Evolutionary conservation across 306 rosid species (phyloP), one percentile per base, ranked within the genome.

Genomic region (Vigna trinervia): DNA sequence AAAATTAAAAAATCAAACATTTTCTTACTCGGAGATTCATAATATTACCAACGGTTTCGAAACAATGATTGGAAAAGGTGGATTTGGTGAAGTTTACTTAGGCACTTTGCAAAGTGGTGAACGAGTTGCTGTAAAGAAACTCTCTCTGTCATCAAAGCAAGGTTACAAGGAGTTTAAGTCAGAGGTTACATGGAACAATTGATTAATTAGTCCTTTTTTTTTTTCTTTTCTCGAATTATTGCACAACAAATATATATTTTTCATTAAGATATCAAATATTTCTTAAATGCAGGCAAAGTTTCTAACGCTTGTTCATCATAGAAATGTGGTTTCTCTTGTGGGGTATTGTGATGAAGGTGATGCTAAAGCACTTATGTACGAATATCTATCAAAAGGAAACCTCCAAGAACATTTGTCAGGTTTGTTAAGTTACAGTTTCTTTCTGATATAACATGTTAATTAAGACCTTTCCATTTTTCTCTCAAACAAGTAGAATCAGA

Each of bases 221-320:
- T 12, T 2, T 5, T 51, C 17, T 6, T 51, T 51, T 19, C 4
- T 51, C 6, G 3, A 51, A 32, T 19, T 17, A 17, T 61, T 17
- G 14, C 34, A 32, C 20, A 61, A 61, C 39, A 13, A 12, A 3
- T 10, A 17, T 30, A 30, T 4, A 0, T 1, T 19, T 65, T 63
- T 64, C 12, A 67, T 46, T 23, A 2, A 67, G 6, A 6, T 30
- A 8, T 20, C 4, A 11, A 22, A 6, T 10, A 10, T 62, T 51
- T 8, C 4, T 61, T 32, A 61, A 39, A 5, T 62, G 51, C 84
- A 89, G 90, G 89, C 62, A 32, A 45, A 79, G 7, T 83, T 86
- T 51, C 80, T 86, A 6, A 63, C 76, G 46, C 43, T 80, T 67
- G 84, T 88, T 75, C 87, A 88, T 59, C 87, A 86, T 7, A 83